Evolutionary conservation across 140 eudicot species (phyloP), one percentile per base, ranked within the genome.

Genomic region (Erigeron philadelphicus): DNA sequence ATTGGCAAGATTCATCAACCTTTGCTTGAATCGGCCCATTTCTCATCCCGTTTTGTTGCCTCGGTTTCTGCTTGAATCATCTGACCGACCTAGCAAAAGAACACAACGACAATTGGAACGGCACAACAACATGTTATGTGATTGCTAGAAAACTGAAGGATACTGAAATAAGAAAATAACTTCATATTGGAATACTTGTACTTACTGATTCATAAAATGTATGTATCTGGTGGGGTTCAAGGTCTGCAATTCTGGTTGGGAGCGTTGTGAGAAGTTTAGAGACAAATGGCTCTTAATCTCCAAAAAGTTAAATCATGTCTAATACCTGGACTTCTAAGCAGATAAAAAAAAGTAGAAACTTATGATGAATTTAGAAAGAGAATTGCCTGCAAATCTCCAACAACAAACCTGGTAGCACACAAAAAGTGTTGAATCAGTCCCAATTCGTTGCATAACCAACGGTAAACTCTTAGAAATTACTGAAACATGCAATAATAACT

Each of bases 1-100:
- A 81, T 94, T 89, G 42, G 99, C 97, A 72, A 94, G 90, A 62
- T 71, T 85, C 99, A 94, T 94, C 78, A 94, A 78, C 79, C 99
- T 85, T 83, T 84, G 89, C 76, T n/a, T n/a, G n/a, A n/a, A n/a
- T n/a, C n/a, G n/a, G n/a, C n/a, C n/a, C n/a, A n/a, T n/a, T 83
- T 89, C 31, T 94, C 96, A 71, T 89, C 95, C 66, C 97, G 84
- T 75, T 85, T 94, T 35, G 79, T 79, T 8, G 95, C 87, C 73
- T 94, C 99, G 47, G 95, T 48, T 72, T 94, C 95, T 7, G 99
- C 97, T 69, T 90, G 97, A 80, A 94, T 89, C 99, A 94, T 94
- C 50, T 80, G 82, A 59, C 99, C 97, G 74, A 94, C 99, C 99
- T 94, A 60, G 60, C 73, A 35, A 19, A 21, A 40, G 21, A 55